Percentiles rank a stretch among this genome's conserved stretches.
Evolutionary conservation across 768 basidiomycete genomes (phyloP).

Genomic region (Tricholoma furcatifolium): DNA sequence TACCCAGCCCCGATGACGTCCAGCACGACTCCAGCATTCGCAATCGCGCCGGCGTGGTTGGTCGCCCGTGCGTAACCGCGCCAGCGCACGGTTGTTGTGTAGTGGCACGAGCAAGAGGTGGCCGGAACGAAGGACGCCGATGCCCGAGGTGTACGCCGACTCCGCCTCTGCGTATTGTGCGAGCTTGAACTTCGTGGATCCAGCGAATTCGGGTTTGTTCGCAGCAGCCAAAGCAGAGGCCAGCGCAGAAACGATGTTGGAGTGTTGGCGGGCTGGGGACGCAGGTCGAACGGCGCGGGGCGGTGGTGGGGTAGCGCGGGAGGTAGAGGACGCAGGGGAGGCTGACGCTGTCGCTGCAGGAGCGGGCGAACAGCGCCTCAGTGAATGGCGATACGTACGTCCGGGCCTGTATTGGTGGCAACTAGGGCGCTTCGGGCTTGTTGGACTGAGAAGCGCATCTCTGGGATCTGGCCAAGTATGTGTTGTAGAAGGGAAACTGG

Average conservation of each 20-base stretch:
- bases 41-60: slow-evolving; percentile 56
- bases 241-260: slow-evolving; percentile 42
- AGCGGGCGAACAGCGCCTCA: slow-evolving; percentile 26
- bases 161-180: slow-evolving; percentile 86
- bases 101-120: slow-evolving; percentile 75
- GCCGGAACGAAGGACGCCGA: slow-evolving; percentile 59
- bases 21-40: slow-evolving; percentile 65
- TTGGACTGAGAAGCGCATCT: slow-evolving; percentile 91
- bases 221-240: slow-evolving; percentile 50
- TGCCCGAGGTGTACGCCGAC: slow-evolving; percentile 67
- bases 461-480: slow-evolving; percentile 85
- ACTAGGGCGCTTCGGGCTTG: slow-evolving; percentile 76
- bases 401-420: slow-evolving; percentile 62
- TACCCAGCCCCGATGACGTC: slow-evolving; percentile 47
- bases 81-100: slow-evolving; percentile 81
- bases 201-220: slow-evolving; percentile 58
- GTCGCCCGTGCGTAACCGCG: slow-evolving; percentile 80
- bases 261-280: slow-evolving; percentile 38
- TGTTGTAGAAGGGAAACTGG: slow-evolving; percentile 71
- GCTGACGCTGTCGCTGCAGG: slow-evolving; percentile 6
- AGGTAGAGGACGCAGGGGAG: slow-evolving; percentile 26
- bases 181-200: slow-evolving; percentile 84
- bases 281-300: slow-evolving; percentile 32
- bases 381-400: slow-evolving; percentile 49
- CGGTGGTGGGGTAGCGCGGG: slow-evolving; percentile 34